Evolutionary conservation across 768 basidiomycete genomes (phyloP).

Genomic region (Suillus variegatus): DNA sequence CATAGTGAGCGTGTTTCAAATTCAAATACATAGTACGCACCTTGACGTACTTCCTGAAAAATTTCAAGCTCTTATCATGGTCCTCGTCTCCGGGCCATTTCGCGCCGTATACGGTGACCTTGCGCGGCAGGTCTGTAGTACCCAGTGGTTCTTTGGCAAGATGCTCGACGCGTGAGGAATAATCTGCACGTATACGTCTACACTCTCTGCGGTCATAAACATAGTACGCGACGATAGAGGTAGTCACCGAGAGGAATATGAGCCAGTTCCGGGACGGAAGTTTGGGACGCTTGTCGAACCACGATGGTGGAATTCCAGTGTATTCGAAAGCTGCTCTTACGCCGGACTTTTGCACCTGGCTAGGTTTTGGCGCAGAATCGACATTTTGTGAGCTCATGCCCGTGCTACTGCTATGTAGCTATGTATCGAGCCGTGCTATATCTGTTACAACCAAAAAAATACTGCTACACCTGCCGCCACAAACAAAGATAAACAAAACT

Average conservation of each 20-base stretch:
- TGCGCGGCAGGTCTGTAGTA: slow-evolving; percentile 67
- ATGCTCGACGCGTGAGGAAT: slow-evolving; percentile 77
- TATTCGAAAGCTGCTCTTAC: slow-evolving; percentile 62
- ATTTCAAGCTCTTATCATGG: slow-evolving; percentile 76
- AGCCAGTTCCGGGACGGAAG: slow-evolving; percentile 94
- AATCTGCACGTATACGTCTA: slow-evolving; percentile 72
- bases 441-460: slow-evolving; percentile 24
- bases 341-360: slow-evolving; percentile 44
- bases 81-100: slow-evolving; percentile 98
- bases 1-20: slow-evolving; percentile 11
- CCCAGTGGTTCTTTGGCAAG: slow-evolving; percentile 70
- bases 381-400: slow-evolving; percentile 12
- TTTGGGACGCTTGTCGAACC: slow-evolving; percentile 82
- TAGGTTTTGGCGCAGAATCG: slow-evolving; percentile 2
- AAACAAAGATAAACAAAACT: slow-evolving; percentile 23
- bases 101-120: slow-evolving; percentile 82
- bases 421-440: background rate
- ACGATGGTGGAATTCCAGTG: slow-evolving; percentile 70
- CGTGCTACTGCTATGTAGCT: background rate
- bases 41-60: slow-evolving; percentile 98
- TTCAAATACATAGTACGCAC: slow-evolving; percentile 45
- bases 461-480: slow-evolving; percentile 22
- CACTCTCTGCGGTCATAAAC: slow-evolving; percentile 87
- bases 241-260: slow-evolving; percentile 83
- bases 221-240: slow-evolving; percentile 70